Evolutionary conservation across 2,329 filamentous ascomycete genomes (phyloP).

Genomic region (Alternaria longipes): DNA sequence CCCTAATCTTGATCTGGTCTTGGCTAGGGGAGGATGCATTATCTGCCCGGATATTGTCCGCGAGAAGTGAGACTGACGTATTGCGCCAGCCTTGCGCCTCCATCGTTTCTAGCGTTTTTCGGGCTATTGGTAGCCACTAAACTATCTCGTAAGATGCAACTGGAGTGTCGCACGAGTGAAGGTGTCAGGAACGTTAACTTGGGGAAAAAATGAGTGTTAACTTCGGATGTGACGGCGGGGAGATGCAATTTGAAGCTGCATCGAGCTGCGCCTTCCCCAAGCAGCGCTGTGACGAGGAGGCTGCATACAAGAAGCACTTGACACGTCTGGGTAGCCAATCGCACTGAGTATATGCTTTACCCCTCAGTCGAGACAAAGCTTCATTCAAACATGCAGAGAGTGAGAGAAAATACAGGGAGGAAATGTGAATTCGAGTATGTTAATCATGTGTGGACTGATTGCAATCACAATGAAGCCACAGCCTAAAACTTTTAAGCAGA

Average conservation of each 20-base stretch:
- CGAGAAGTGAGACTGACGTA: too few species aligned
- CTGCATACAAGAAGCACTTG: neutral
- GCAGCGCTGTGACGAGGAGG: neutral
- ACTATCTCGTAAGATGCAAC: too few species aligned
- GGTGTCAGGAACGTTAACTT: too few species aligned
- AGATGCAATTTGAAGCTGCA: neutral
- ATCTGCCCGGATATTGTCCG: too few species aligned
- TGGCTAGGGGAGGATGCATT: too few species aligned
- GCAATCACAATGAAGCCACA: neutral
- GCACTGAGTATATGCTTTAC: neutral
- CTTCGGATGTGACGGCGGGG: neutral
- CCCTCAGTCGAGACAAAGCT: neutral
- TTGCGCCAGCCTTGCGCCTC: too few species aligned
- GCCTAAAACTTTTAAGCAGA: neutral
- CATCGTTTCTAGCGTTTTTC: too few species aligned
- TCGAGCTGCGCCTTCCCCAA: neutral
- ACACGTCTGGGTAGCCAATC: neutral
- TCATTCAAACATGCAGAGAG: neutral
- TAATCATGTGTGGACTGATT: neutral
- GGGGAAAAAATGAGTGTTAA: too few species aligned
- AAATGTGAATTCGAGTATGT: neutral
- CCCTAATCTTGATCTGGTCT: too few species aligned
- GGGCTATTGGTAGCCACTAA: too few species aligned
- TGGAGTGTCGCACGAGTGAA: too few species aligned
- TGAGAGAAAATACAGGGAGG: neutral